A percentile compares a stretch with the other conserved stretches of the same genome.
phyloP scores from a whole-genome alignment of 2,329 filamentous ascomycete genomes.

The Plenodomus tracheiphilus region DNA sequence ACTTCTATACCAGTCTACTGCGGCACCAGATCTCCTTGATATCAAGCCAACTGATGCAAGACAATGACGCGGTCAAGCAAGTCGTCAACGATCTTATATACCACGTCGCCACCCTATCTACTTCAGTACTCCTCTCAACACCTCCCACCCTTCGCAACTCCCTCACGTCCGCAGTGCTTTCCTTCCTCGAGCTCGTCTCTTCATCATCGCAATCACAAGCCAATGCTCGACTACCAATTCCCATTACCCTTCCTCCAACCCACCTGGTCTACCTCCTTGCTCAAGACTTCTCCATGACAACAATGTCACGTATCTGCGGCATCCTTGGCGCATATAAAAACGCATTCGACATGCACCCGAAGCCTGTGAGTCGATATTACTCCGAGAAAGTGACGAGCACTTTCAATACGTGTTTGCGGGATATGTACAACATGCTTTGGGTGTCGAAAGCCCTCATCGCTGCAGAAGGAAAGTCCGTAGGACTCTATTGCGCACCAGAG shows the following conservation, averaged over 20 bases:
- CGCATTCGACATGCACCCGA: conserved; percentile 68
- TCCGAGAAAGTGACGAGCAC: conserved; percentile 49
- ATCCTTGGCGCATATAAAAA: conserved; percentile 74
- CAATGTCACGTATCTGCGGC: conserved; percentile 69
- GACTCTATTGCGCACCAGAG: conserved; percentile 54
- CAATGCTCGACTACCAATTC: conserved; percentile 45
- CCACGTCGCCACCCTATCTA: conserved; percentile 38
- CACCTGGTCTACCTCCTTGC: conserved; percentile 71
- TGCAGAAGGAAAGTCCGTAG: conserved; percentile 62
- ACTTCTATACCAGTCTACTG: conserved; percentile 69
- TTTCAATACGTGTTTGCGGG: conserved; percentile 86
- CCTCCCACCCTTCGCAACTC: conserved; percentile 32
- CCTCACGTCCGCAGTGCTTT: conserved; percentile 58
- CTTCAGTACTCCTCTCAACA: conserved; percentile 35
- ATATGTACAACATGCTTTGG: conserved; percentile 84
- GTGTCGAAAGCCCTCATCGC: conserved; percentile 70
- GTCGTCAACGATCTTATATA: conserved; percentile 36
- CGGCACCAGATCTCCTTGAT: conserved; percentile 54
- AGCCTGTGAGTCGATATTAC: conserved; percentile 44
- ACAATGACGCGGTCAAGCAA: conserved; percentile 46
- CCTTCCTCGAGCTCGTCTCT: conserved; percentile 70
- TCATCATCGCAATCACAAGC: conserved; percentile 28
- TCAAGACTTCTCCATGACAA: conserved; percentile 66
- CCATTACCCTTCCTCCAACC: conserved; percentile 69
- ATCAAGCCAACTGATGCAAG: conserved; percentile 22